phyloP scores from a whole-genome alignment of 192 early-diverging fungal genomes.

The Glomus cerebriforme region DNA sequence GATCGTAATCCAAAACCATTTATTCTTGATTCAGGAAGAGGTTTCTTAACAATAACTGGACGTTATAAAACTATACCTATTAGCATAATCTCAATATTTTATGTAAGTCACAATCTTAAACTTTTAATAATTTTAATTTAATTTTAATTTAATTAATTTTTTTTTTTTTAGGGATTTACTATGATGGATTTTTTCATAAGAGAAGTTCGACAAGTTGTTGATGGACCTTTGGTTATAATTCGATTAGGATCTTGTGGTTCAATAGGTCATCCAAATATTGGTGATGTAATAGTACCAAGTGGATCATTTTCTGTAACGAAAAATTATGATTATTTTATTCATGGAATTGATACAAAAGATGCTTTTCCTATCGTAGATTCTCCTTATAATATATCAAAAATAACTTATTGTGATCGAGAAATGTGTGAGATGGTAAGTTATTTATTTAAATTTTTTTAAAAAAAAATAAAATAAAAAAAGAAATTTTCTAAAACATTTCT shows the following conservation, averaged over 20 bases:
- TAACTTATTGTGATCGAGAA: slow-evolving; percentile 58
- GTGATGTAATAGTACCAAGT: slow-evolving; percentile 71
- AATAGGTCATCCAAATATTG: slow-evolving; percentile 54
- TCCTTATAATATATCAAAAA: slow-evolving; percentile 71
- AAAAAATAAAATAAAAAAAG: neutral
- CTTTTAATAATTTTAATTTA: neutral
- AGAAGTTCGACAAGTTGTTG: slow-evolving; percentile 76
- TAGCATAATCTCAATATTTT: slow-evolving; percentile 78
- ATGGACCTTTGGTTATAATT: slow-evolving; percentile 78
- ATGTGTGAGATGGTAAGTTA: slow-evolving; percentile 49
- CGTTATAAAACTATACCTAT: slow-evolving; percentile 73
- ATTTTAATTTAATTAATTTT: neutral
- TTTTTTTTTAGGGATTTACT: slow-evolving; percentile 55
- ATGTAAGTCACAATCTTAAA: slow-evolving; percentile 11
- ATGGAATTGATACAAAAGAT: slow-evolving; percentile 27
- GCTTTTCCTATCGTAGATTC: slow-evolving; percentile 13
- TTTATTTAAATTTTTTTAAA: neutral
- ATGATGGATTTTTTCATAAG: slow-evolving; percentile 95
- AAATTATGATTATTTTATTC: slow-evolving; percentile 77
- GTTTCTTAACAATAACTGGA: slow-evolving; percentile 87
- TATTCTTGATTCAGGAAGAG: slow-evolving; percentile 63
- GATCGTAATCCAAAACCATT: slow-evolving; percentile 57
- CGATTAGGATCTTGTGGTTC: slow-evolving; percentile 89
- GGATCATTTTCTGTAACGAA: slow-evolving; percentile 64
- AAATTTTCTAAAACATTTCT: neutral